Percentiles rank a stretch among this genome's conserved stretches.
phyloP scores from a whole-genome alignment of 805 yeast species.

The Yamadazyma scolyti region DNA sequence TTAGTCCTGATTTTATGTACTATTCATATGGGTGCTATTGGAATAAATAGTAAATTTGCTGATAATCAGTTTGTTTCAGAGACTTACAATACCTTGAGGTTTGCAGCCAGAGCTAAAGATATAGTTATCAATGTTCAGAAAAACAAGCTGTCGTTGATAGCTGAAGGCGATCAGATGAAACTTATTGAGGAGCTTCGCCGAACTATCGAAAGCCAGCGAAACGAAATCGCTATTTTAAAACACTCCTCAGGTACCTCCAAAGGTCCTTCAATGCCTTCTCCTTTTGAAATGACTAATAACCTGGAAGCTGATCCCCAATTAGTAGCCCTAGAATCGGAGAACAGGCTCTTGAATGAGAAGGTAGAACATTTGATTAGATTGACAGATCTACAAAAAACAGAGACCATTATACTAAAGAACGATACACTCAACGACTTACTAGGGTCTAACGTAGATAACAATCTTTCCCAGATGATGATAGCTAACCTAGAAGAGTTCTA shows the following conservation, averaged over 20 bases:
- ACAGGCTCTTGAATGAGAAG: slow-evolving; percentile 58
- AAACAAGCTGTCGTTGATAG: slow-evolving; percentile 33
- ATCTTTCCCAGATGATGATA: slow-evolving; percentile 38
- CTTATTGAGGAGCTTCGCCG: slow-evolving; percentile 53
- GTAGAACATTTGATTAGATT: slow-evolving; percentile 67
- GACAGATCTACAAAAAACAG: slow-evolving; percentile 56
- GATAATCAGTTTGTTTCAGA: slow-evolving; percentile 58
- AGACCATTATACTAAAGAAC: slow-evolving; percentile 52
- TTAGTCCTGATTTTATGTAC: slow-evolving; percentile 86
- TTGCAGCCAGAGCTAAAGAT: slow-evolving; percentile 92
- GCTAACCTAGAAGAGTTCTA: slow-evolving; percentile 47
- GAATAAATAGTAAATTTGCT: slow-evolving; percentile 7
- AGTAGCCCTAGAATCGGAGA: slow-evolving; percentile 52
- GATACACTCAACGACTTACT: slow-evolving; percentile 58
- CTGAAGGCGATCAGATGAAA: slow-evolving; percentile 28
- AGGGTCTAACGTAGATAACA: slow-evolving; percentile 36
- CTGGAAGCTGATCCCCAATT: slow-evolving; percentile 3
- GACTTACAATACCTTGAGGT: slow-evolving; percentile 80
- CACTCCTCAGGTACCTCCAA: neutral
- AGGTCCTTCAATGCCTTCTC: neutral
- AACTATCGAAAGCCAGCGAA: slow-evolving; percentile 59
- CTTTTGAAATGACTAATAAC: slow-evolving; percentile 1
- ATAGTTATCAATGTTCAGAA: slow-evolving; percentile 65
- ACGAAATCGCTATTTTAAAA: slow-evolving; percentile 45
- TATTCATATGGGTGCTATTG: slow-evolving; percentile 54